These are phyloP conservation scores for Penicillium chermesinum DNA, from an alignment of 495 filamentous ascomycete species.

Conservation along the genomic window DNA sequence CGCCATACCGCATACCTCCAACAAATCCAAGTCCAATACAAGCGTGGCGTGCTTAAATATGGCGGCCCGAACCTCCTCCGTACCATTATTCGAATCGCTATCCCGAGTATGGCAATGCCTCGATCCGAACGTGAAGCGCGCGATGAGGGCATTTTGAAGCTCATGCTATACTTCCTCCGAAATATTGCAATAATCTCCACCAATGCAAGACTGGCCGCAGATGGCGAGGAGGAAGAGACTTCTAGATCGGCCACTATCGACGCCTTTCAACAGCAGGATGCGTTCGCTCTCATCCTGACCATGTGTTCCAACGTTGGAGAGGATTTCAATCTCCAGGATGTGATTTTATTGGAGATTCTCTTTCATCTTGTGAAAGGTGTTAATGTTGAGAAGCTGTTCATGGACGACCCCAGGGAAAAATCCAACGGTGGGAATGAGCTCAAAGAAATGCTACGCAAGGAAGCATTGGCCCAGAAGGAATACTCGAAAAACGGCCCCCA, in stretches of 20 bases:
- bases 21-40: constrained; percentile 83
- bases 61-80: constrained; percentile 70
- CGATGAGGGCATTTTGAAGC: constrained; percentile 90
- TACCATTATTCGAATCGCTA: constrained; percentile 68
- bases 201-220: constrained; percentile 51
- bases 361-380: constrained; percentile 91
- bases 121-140: constrained; percentile 68
- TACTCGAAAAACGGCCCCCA: constrained; percentile 77
- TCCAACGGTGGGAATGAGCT: constrained; percentile 70
- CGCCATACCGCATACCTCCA: constrained; percentile 84
- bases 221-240: constrained; percentile 81
- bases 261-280: constrained; percentile 83
- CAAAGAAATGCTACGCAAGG: constrained; percentile 64
- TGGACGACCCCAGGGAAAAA: constrained; percentile 65
- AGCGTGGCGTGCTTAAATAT: constrained; percentile 77
- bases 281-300: constrained; percentile 76
- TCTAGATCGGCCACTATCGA: constrained; percentile 84
- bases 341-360: constrained; percentile 78
- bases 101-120: constrained; percentile 81
- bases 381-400: constrained; percentile 78
- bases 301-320: constrained; percentile 87
- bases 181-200: constrained; percentile 83
- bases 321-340: constrained; percentile 85
- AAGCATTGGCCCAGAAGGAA: constrained; percentile 70
- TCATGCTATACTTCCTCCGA: constrained; percentile 81